Conservation (phyloP, 2,329 filamentous ascomycete genomes). For the Plenodomus biglobosus region DNA sequence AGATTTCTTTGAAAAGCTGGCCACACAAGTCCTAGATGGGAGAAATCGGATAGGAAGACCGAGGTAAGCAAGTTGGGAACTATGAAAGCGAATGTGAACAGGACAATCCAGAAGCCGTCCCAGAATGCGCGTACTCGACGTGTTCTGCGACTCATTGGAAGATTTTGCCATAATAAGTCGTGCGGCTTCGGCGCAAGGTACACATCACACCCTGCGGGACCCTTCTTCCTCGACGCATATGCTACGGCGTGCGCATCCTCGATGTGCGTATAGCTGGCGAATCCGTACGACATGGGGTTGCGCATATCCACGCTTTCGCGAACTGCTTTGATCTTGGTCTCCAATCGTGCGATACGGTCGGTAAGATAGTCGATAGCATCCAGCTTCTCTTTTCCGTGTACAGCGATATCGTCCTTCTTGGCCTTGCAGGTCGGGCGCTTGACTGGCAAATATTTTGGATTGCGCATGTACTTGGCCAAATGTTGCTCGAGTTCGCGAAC, state of each 20-base stretch:
- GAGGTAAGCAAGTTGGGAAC: constrained; percentile 91
- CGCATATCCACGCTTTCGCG: constrained; percentile 82
- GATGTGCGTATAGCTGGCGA: constrained; percentile 88
- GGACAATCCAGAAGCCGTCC: constrained; percentile 79
- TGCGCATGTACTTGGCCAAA: constrained; percentile 79
- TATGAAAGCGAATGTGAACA: constrained; percentile 83
- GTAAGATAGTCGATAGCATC: constrained; percentile 95
- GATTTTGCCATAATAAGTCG: constrained; percentile 94
- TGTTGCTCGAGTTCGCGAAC: constrained; percentile 81
- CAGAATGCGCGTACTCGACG: constrained; percentile 72
- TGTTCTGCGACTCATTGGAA: constrained; percentile 69
- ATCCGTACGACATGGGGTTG: constrained; percentile 86
- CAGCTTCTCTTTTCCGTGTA: constrained; percentile 69
- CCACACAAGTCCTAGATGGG: constrained; percentile 82
- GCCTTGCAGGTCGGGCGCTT: constrained; percentile 76
- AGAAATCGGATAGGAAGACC: constrained; percentile 85
- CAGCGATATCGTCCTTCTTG: constrained; percentile 71
- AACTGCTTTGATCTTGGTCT: constrained; percentile 80
- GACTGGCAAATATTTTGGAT: constrained; percentile 75
- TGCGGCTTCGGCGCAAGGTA: constrained; percentile 80
- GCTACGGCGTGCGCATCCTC: constrained; percentile 81
- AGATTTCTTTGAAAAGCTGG: constrained; percentile 70
- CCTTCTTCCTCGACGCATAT: constrained; percentile 76
- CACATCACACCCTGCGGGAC: constrained; percentile 74
- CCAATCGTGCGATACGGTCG: constrained; percentile 76